Evolutionary conservation across 2,329 filamentous ascomycete genomes (phyloP).

Genomic region (Trichophyton simii): DNA sequence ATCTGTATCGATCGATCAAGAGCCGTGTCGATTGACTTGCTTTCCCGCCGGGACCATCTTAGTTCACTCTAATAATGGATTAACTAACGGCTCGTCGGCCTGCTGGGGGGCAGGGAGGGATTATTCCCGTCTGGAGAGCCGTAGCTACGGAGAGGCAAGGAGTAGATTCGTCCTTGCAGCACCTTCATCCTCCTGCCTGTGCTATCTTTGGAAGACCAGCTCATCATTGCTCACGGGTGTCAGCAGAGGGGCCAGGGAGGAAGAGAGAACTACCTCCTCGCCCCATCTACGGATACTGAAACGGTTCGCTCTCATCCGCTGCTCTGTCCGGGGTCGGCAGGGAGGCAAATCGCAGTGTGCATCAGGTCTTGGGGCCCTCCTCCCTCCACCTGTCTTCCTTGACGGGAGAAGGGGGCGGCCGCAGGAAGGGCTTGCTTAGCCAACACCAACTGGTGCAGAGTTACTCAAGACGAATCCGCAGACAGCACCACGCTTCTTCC

Average conservation of each 20-base stretch:
- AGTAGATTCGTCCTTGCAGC: neutral
- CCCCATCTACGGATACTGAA: neutral
- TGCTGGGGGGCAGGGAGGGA: no score
- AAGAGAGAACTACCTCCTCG: neutral
- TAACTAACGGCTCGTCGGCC: neutral
- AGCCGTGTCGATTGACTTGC: neutral
- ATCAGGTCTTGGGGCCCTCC: neutral
- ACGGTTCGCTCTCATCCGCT: neutral
- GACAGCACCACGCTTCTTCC: neutral
- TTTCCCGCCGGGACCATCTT: neutral
- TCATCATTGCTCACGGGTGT: constrained; percentile 1
- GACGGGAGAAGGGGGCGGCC: neutral
- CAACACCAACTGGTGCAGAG: neutral
- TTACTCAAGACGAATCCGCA: constrained; percentile 1
- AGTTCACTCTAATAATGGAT: no score
- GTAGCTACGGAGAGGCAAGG: neutral
- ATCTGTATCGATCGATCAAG: no score
- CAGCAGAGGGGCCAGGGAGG: neutral
- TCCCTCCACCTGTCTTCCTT: neutral
- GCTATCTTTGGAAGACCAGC: neutral
- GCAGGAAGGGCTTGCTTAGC: neutral
- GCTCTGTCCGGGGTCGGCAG: neutral
- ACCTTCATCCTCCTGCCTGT: neutral
- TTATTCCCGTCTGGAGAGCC: no score
- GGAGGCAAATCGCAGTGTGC: neutral